A percentile compares a stretch with the other conserved stretches of the same genome.
phyloP scores from a whole-genome alignment of 805 yeast species.

The Suhomyces xylopsoci region DNA sequence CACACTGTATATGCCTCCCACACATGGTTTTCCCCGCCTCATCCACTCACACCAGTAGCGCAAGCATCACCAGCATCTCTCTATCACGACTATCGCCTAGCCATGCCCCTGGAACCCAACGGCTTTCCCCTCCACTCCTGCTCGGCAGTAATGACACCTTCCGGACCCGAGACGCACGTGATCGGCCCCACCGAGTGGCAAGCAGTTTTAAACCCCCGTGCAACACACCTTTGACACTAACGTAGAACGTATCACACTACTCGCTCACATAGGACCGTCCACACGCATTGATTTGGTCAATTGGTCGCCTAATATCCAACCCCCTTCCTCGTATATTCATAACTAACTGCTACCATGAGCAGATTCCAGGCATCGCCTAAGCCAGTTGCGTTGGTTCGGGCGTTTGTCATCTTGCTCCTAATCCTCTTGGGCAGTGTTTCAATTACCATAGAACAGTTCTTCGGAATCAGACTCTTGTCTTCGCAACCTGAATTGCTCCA shows the following conservation, averaged over 20 bases:
- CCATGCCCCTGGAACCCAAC: background rate
- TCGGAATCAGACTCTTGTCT: slow-evolving; percentile 31
- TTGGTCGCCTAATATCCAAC: background rate
- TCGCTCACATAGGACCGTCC: background rate
- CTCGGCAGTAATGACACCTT: background rate
- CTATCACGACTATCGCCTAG: background rate
- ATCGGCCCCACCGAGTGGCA: background rate
- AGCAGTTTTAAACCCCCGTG: background rate
- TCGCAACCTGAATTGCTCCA: slow-evolving; percentile 34
- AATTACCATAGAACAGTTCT: slow-evolving; percentile 45
- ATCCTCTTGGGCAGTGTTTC: slow-evolving; percentile 33
- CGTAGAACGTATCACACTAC: background rate
- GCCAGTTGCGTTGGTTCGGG: slow-evolving; percentile 20
- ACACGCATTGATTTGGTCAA: background rate
- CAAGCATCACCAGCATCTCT: background rate
- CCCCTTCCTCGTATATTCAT: background rate
- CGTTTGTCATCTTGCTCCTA: slow-evolving; percentile 18
- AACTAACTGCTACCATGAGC: background rate
- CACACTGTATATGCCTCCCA: background rate
- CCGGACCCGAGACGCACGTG: background rate
- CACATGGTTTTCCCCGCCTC: background rate
- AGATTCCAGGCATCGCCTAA: slow-evolving; percentile 1
- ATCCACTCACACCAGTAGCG: background rate
- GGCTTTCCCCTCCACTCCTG: background rate
- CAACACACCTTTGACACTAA: background rate